Evolutionary conservation across 1,139 yeast species (phyloP).

Genomic region (Saccharomyces pastorianus): DNA sequence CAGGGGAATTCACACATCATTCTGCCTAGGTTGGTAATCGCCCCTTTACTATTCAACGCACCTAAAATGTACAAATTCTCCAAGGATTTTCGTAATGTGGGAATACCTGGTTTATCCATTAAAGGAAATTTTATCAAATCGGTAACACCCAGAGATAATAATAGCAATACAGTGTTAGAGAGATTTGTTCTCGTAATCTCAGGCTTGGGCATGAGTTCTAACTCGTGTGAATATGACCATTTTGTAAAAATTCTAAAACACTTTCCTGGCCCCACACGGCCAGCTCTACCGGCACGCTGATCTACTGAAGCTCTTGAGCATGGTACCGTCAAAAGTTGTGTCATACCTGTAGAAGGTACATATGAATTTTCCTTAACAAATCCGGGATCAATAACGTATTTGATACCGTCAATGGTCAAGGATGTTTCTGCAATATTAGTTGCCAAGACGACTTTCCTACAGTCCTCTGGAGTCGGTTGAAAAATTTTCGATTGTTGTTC

Average conservation of each 20-base stretch:
- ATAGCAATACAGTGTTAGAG: conserved; percentile 61
- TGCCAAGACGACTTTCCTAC: conserved; percentile 83
- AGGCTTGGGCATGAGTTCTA: conserved; percentile 74
- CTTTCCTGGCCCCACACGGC: conserved; percentile 93
- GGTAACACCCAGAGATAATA: conserved; percentile 73
- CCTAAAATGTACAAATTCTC: conserved; percentile 80
- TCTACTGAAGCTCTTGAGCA: conserved; percentile 95
- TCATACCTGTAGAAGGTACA: conserved; percentile 82
- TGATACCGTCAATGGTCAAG: conserved; percentile 85
- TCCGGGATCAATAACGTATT: conserved; percentile 86
- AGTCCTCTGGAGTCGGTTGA: conserved; percentile 70
- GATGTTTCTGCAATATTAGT: conserved; percentile 97
- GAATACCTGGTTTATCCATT: conserved; percentile 75
- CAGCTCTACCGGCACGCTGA: conserved; percentile 96
- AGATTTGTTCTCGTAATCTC: conserved; percentile 81
- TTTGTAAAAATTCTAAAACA: conserved; percentile 85
- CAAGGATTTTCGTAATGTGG: conserved; percentile 64
- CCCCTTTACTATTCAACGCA: conserved; percentile 74
- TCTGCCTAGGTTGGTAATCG: conserved; percentile 68
- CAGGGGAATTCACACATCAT: conserved; percentile 90
- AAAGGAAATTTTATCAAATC: conserved; percentile 80
- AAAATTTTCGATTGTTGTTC: conserved; percentile 75
- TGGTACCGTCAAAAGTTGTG: conserved; percentile 71
- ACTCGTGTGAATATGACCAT: conserved; percentile 73
- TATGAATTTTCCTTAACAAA: conserved; percentile 82